Evolutionary conservation across 2,329 filamentous ascomycete genomes (phyloP).

Genomic region (Penicillium sclerotiorum): DNA sequence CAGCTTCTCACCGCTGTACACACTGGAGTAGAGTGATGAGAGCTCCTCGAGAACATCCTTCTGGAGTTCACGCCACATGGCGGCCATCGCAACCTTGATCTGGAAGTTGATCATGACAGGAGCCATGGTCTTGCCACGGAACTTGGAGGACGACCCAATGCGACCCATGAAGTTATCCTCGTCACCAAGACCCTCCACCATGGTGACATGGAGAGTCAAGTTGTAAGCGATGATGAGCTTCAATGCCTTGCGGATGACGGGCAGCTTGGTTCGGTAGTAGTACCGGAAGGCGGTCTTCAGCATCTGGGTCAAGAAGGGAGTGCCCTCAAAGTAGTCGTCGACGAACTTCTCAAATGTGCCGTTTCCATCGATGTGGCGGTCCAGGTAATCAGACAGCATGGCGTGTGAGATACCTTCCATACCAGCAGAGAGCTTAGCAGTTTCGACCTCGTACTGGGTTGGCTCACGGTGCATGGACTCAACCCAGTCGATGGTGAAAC

Average conservation of each 20-base stretch:
- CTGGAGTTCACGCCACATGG: constrained; percentile 97
- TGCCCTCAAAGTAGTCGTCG: constrained; percentile 94
- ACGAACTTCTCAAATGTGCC: constrained; percentile 90
- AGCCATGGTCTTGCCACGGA: constrained; percentile 84
- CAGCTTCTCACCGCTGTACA: constrained; percentile 94
- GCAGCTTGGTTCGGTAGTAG: constrained; percentile 83
- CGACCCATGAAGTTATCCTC: constrained; percentile 77
- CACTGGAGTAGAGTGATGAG: constrained; percentile 89
- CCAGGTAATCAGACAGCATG: constrained; percentile 86
- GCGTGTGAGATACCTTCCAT: constrained; percentile 82
- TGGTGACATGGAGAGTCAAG: constrained; percentile 88
- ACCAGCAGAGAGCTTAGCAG: constrained; percentile 84
- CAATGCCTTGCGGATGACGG: constrained; percentile 90
- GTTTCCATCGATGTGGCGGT: constrained; percentile 90
- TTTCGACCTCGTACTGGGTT: constrained; percentile 81
- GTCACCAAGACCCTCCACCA: constrained; percentile 85
- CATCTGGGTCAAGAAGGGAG: constrained; percentile 91
- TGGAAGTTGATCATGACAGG: constrained; percentile 99
- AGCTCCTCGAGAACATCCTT: constrained; percentile 95
- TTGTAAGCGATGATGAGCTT: constrained; percentile 97
- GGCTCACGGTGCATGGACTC: constrained; percentile 77
- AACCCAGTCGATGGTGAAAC: constrained; percentile 92
- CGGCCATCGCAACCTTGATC: constrained; percentile 94
- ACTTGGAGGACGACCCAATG: constrained; percentile 84
- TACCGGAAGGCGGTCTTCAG: constrained; percentile 94